Base-by-base conservation (phyloP, 1,139 yeast species). In the Meyerozyma smithsonii region DNA sequence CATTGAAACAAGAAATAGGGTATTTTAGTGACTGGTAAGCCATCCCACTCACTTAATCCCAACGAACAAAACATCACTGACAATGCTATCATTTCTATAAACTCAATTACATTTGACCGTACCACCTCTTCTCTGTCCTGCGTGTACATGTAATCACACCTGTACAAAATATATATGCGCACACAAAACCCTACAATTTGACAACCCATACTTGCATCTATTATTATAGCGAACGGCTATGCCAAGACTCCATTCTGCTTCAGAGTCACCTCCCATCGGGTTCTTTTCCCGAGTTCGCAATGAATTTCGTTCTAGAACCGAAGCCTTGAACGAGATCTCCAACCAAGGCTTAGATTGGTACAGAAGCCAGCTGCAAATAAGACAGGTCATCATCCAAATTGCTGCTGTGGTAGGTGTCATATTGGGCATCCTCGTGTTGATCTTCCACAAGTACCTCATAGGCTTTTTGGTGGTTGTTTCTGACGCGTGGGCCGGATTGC, bases 361-460 rank as follows among this genome's bases (percentile, higher is more conserved):
- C 40, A 19, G 42, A 17, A 28, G 39, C 14, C 55, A 51, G 32
- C 45, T 47, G 7, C 20, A 30, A 6, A 32, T 44, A 44, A 44
- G 44, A 32, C 45, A 42, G 19, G 36, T 47, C 12, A 40, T 44
- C 10, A 37, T 51, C 10, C 50, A 45, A 28, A 32, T 44, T 5
- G 30, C 42, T 11, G 49, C 40, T 8, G 45, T 52, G 1, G 24
- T 62, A 1, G 55, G 52, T 3, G 17, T 46, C 8, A 38, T 56
- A 4, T 38, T 57, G 1, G 65, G 63, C 2, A 39, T 72, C 2
- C 33, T 68, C 14, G 55, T 66, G 33, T 39, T 79, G 19, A 56
- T 78, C 2, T 79, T 74, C 62, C 84, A 79, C 53, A 61, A 67
- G 12, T 55, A 54, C 21, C 55, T 81, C 33, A 60, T 81, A 32